Conservation (phyloP, 345 rosid genomes). For the Nephelium lappaceum region DNA sequence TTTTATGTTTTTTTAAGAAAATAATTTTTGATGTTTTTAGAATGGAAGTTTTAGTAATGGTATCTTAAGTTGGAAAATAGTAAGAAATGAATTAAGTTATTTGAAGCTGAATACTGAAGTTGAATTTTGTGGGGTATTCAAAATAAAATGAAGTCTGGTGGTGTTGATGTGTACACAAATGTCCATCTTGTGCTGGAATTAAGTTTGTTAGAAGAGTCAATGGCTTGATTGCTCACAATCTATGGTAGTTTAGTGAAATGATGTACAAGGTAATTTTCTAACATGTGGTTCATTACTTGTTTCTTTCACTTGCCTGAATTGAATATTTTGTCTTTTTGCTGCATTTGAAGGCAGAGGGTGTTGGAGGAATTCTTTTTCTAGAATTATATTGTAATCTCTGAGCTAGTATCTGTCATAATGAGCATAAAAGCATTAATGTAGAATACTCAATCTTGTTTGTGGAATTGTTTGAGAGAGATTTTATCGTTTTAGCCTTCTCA, state of each 20-base stretch:
- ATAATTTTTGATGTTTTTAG: not conserved
- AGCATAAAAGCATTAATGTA: not conserved
- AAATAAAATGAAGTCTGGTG: not conserved
- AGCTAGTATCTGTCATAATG: not conserved
- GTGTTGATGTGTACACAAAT: not conserved
- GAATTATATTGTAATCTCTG: not conserved
- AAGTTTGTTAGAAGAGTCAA: not conserved
- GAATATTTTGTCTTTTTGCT: not conserved
- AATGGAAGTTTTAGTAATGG: not conserved
- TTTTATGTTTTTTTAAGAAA: too few relatives aligned
- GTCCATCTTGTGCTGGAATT: not conserved
- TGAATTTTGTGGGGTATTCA: not conserved
- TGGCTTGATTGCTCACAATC: not conserved
- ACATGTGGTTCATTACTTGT: not conserved
- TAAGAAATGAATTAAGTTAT: not conserved
- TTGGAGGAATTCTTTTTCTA: not conserved
- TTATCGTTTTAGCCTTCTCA: not conserved
- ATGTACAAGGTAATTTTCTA: not conserved
- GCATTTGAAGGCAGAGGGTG: not conserved
- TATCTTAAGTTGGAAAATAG: not conserved
- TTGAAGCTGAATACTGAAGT: not conserved
- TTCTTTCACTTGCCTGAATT: not conserved
- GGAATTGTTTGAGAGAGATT: not conserved
- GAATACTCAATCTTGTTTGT: not conserved
- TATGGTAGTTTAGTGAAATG: not conserved